These are phyloP conservation scores for Candida sanyaensis DNA, from an alignment of 1,139 yeast species.

Conservation along the genomic window DNA sequence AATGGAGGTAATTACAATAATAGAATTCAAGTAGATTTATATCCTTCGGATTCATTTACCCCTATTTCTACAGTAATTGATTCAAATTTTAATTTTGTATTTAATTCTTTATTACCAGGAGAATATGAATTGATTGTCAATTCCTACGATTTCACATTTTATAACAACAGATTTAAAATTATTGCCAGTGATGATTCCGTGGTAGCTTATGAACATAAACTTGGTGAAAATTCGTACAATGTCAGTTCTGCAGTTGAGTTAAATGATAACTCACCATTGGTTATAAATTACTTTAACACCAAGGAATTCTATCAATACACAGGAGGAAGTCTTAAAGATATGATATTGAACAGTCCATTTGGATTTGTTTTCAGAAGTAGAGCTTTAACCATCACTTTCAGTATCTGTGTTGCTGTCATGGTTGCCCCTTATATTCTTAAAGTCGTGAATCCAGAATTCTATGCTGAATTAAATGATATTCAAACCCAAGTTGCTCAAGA, in stretches of 20 bases:
- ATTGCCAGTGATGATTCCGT: conserved; percentile 21
- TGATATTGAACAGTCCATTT: conserved; percentile 44
- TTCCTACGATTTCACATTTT: conserved; percentile 40
- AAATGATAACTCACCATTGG: conserved; percentile 22
- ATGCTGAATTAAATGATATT: conserved; percentile 33
- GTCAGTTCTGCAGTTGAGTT: conserved; percentile 19
- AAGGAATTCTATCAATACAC: conserved; percentile 40
- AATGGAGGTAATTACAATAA: conserved; percentile 40
- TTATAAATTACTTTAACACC: conserved; percentile 21
- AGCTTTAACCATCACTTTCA: conserved; percentile 37
- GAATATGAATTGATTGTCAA: conserved; percentile 34
- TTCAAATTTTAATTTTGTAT: conserved; percentile 27
- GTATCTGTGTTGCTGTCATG: conserved; percentile 30
- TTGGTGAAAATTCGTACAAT: conserved; percentile 20
- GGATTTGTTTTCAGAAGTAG: conserved; percentile 44
- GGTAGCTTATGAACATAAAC: conserved; percentile 25
- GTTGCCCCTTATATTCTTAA: conserved; percentile 35
- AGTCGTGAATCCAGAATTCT: conserved; percentile 39
- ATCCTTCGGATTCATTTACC: conserved; percentile 13
- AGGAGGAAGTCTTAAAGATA: conserved; percentile 32
- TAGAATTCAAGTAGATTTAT: conserved; percentile 34
- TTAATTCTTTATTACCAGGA: conserved; percentile 28
- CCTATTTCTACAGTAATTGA: conserved; percentile 22
- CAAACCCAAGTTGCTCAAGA: conserved; percentile 16
- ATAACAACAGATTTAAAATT: conserved; percentile 27